These are phyloP conservation scores for Neurospora sp. DNA, from an alignment of 495 filamentous ascomycete species.

Conservation along the genomic window DNA sequence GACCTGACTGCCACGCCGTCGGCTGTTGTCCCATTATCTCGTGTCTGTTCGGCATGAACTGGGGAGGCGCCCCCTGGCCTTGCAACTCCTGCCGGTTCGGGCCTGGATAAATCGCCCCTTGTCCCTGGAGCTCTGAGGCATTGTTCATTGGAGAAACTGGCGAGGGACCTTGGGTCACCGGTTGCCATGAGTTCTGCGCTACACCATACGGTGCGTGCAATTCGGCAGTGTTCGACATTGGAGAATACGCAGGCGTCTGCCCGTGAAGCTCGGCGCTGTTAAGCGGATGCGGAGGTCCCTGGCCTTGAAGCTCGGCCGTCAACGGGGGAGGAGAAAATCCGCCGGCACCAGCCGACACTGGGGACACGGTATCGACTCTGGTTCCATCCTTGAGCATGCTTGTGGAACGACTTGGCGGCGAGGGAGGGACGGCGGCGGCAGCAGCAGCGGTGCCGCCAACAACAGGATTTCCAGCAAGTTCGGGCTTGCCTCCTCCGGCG, in stretches of 20 bases:
- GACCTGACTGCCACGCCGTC: slow-evolving; percentile 31
- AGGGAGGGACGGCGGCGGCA: slow-evolving; percentile 5
- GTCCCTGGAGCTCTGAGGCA: slow-evolving; percentile 12
- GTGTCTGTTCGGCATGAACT: slow-evolving; percentile 5
- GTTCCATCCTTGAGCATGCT: slow-evolving; percentile 18
- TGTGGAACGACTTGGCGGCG: slow-evolving; percentile 20
- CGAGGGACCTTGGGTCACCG: neutral
- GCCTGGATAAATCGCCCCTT: slow-evolving; percentile 8
- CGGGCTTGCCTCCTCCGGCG: slow-evolving; percentile 20
- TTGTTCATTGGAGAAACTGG: neutral
- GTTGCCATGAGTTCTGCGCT: neutral
- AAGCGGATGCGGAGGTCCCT: slow-evolving; percentile 11
- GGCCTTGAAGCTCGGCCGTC: slow-evolving; percentile 24
- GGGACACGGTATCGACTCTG: slow-evolving; percentile 26
- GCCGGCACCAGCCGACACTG: slow-evolving; percentile 21
- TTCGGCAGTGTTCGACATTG: slow-evolving; percentile 8
- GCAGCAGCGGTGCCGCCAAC: neutral
- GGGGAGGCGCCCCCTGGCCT: slow-evolving; percentile 2
- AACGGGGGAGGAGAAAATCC: slow-evolving; percentile 15
- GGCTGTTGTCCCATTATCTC: slow-evolving; percentile 15
- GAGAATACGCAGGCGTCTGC: slow-evolving; percentile 7
- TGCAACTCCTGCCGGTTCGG: slow-evolving; percentile 5
- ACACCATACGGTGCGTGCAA: slow-evolving; percentile 6
- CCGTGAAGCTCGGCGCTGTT: slow-evolving; percentile 12
- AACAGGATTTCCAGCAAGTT: slow-evolving; percentile 20